Base-by-base conservation (phyloP, 78 protist species). In the Dictyostelium brefeldianum region DNA sequence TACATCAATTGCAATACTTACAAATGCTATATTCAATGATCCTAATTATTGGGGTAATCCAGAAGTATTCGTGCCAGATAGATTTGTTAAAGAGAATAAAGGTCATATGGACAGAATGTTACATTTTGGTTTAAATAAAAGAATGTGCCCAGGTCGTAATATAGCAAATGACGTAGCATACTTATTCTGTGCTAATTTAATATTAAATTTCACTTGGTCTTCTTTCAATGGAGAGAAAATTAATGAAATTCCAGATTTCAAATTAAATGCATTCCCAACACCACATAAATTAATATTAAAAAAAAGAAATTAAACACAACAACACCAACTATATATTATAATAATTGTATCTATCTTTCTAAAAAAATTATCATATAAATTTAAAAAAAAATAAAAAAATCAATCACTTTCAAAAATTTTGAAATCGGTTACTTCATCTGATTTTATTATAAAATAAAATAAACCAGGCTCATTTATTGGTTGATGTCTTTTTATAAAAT, bases 131-230 rank as follows among this genome's bases (percentile, higher is more conserved):
- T 4, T 74, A 46, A 82, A 82, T 41, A 20, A 14, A 46, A 18
- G 91, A 41, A 57, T 74, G 11, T 84, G 91, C 59, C 31, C 77
- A 1, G 91, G 91, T 57, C 11, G 9, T 9, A 74, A 71, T 8
- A 43, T 84, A 8, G 81, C 91, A 8, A 41, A 27, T 5, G 91
- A 84, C 22, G 75, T 57, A 69, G 14, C 46, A 7, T 84, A 84
- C 56, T 50, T 74, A 14, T 43, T 62, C 0, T 83, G 79, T 20
- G 15, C 90, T 1, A 83, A 71, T 29, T 53, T 83, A 3, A 47
- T 83, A 6, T 47, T 53, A n/a, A 67, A 70, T 14, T 83, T 83
- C 22, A 70, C n/a, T 6, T 14, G 73, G 12, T 5, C 41, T 8
- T 83, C 90, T 14, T n/a, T 22, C 6, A 54, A 27, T 10, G 71